These are phyloP conservation scores for Colletotrichum chlorophyti DNA, from an alignment of 2,329 filamentous ascomycete genomes.

Conservation along the genomic window DNA sequence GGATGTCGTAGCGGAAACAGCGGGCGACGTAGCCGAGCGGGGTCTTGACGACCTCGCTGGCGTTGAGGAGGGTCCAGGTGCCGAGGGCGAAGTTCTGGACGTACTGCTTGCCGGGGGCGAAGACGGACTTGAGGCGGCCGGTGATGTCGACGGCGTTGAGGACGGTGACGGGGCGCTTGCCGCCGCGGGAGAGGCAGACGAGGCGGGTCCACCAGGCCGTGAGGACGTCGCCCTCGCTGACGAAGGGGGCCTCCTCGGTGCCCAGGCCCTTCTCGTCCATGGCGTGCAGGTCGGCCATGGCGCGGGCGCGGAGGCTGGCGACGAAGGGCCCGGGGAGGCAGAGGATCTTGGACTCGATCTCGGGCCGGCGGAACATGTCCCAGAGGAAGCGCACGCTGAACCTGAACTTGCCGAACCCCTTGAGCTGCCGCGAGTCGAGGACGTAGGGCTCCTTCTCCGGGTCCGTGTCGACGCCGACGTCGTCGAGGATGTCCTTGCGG, in stretches of 20 bases:
- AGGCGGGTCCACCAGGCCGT: slow-evolving; percentile 45
- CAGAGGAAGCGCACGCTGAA: slow-evolving; percentile 44
- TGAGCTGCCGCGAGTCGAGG: slow-evolving; percentile 35
- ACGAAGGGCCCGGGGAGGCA: slow-evolving; percentile 45
- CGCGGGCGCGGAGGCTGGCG: slow-evolving; percentile 36
- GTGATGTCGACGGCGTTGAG: slow-evolving; percentile 37
- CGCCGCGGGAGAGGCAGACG: slow-evolving; percentile 24
- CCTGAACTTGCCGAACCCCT: slow-evolving; percentile 34
- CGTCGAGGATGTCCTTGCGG: slow-evolving; percentile 43
- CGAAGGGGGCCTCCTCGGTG: slow-evolving; percentile 37
- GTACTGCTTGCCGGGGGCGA: slow-evolving; percentile 29
- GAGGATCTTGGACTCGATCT: slow-evolving; percentile 43
- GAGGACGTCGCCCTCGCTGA: slow-evolving; percentile 55
- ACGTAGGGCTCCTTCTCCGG: slow-evolving; percentile 36
- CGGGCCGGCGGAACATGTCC: slow-evolving; percentile 39
- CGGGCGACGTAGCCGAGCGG: slow-evolving; percentile 38
- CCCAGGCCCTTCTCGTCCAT: slow-evolving; percentile 22
- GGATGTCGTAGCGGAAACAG: slow-evolving; percentile 39
- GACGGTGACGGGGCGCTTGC: slow-evolving; percentile 32
- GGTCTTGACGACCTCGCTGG: slow-evolving; percentile 31
- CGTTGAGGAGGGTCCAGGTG: slow-evolving; percentile 32
- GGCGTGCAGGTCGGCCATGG: slow-evolving; percentile 37
- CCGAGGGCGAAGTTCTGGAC: slow-evolving; percentile 36
- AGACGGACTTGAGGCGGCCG: slow-evolving; percentile 32
- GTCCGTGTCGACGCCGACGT: slow-evolving; percentile 30